A percentile compares a stretch with the other conserved stretches of the same genome.
These are phyloP conservation scores for Epichloe baconii DNA, from an alignment of 2,329 filamentous ascomycete genomes.

Conservation along the genomic window DNA sequence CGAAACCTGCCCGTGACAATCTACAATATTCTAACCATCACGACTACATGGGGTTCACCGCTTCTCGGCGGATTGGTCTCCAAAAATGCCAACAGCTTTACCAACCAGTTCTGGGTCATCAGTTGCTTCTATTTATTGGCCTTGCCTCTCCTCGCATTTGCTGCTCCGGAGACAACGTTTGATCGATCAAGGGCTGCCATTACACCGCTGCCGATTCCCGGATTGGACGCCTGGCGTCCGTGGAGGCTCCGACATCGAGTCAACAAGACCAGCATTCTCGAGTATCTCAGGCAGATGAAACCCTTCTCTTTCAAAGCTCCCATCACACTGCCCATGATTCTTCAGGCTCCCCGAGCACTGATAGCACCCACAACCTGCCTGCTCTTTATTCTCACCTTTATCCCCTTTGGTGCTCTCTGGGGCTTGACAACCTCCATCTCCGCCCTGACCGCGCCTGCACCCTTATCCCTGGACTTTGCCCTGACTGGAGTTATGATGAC, in stretches of 20 bases:
- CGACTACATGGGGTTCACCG: slow-evolving; percentile 40
- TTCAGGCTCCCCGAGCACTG: slow-evolving; percentile 35
- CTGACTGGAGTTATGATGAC: slow-evolving; percentile 31
- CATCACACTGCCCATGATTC: slow-evolving; percentile 17
- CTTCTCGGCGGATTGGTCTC: slow-evolving; percentile 39
- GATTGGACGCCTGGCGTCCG: slow-evolving; percentile 10
- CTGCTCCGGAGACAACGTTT: slow-evolving; percentile 39
- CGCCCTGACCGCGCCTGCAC: slow-evolving; percentile 31
- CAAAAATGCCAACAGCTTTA: slow-evolving; percentile 25
- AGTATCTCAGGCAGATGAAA: slow-evolving; percentile 28
- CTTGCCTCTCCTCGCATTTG: slow-evolving; percentile 33
- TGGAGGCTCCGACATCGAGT: slow-evolving; percentile 16
- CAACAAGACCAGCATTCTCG: slow-evolving; percentile 19
- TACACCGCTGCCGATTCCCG: slow-evolving; percentile 8
- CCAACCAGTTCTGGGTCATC: slow-evolving; percentile 38
- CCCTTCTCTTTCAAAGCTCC: slow-evolving; percentile 24
- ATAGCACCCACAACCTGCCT: slow-evolving; percentile 36
- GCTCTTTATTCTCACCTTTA: slow-evolving; percentile 29
- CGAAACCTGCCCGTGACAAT: slow-evolving; percentile 30
- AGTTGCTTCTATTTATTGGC: slow-evolving; percentile 33
- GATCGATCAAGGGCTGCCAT: slow-evolving; percentile 23
- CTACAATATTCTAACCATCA: slow-evolving; percentile 30
- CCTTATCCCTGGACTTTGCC: slow-evolving; percentile 26
- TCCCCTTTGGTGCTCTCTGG: slow-evolving; percentile 35
- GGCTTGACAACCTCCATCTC: slow-evolving; percentile 31